phyloP scores from a whole-genome alignment of 2,329 filamentous ascomycete genomes.

The Chaetomiaceae sp. region DNA sequence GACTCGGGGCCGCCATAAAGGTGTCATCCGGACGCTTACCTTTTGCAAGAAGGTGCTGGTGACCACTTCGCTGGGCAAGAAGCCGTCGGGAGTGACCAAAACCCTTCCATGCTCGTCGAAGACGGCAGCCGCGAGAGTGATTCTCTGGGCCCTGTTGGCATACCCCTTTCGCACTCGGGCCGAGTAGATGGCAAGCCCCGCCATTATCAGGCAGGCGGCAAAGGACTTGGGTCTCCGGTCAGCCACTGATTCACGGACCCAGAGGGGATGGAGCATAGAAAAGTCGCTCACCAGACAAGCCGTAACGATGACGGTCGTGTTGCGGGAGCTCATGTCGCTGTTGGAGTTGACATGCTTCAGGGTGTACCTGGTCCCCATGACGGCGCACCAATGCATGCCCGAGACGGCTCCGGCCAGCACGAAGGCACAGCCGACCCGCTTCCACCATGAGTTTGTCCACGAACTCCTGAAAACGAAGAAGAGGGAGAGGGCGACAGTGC shows the following conservation, averaged over 20 bases:
- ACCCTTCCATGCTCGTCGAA: conserved; percentile 64
- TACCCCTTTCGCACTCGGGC: conserved; percentile 49
- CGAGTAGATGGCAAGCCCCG: conserved; percentile 49
- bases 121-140: conserved; percentile 55
- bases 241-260: neutral
- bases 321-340: conserved; percentile 47
- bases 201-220: conserved; percentile 56
- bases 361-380: conserved; percentile 64
- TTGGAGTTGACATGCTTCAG: conserved; percentile 43
- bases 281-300: conserved; percentile 64
- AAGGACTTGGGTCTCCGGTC: conserved; percentile 46
- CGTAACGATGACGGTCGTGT: conserved; percentile 68
- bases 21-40: conserved; percentile 35
- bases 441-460: conserved; percentile 78
- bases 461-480: conserved; percentile 73
- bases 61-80: conserved; percentile 68
- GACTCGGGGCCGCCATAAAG: too few species aligned
- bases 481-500: conserved; percentile 62
- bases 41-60: conserved; percentile 70
- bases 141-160: conserved; percentile 56
- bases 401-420: conserved; percentile 70
- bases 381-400: conserved; percentile 83
- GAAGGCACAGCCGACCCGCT: conserved; percentile 60
- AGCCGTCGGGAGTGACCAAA: conserved; percentile 64
- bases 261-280: conserved; percentile 13